Evolutionary conservation across 306 rosid genomes (phyloP), one percentile per base, ranked within the genome.

Genomic region (Chamaecrista fasciculata): DNA sequence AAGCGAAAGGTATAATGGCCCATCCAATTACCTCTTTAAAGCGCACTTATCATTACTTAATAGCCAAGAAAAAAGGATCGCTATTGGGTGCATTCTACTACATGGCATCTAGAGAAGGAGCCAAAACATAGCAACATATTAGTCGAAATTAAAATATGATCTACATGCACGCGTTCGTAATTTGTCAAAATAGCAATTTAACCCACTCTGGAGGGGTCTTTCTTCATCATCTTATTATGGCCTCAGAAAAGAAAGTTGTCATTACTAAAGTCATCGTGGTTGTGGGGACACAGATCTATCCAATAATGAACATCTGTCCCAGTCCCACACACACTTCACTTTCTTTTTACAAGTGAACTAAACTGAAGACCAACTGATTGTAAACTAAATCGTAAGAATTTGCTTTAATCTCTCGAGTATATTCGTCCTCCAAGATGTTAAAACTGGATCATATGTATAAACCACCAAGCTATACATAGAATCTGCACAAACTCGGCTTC

Each of bases 21-120:
- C 67, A 39, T 5, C 6, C 6, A 9, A 11, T 21, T 7, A 1
- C 2, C n/a, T 4, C 36, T 42, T 63, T 63, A 42, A 63, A 43
- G 37, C 37, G 52, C 69, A 63, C 69, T 42, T 24, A 23, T 37
- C 33, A 20, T 63, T 63, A n/a, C 69, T 63, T 63, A 42, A 8
- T 25, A n/a, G 20, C 24, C 50, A 42, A 25, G 53, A 24, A 60
- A 60, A 60, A 15, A 42, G 11, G 25, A 11, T 42, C 25, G 59
- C 33, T 6, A n/a, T 29, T 29, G 5, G 39, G 12, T 57, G 15
- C 63, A n/a, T 7, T 28, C 40, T 15, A 2, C 37, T 12, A n/a
- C 37, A 40, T 16, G 1, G 4, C 16, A 0, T 11, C 46, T 40
- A 40, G 46, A 40, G 46, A 12, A 40, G 46, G 46, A 11, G 46